Percentiles rank a stretch among this genome's conserved stretches.
Evolutionary conservation across 495 filamentous ascomycete species (phyloP).

Genomic region (Penicillium roqueforti): DNA sequence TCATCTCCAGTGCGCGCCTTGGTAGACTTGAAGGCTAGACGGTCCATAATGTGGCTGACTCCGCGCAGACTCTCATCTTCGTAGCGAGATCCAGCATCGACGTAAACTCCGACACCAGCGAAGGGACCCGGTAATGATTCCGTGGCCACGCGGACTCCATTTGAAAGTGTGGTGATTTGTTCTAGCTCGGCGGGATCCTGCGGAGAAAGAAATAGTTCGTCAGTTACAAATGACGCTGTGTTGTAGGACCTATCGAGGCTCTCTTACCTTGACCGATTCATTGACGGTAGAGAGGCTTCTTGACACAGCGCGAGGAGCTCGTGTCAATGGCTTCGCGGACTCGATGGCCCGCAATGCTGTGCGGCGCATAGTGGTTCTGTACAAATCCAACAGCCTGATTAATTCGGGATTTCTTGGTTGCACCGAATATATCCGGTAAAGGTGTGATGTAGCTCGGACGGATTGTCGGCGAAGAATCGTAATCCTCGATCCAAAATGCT

Average conservation of each 20-base stretch:
- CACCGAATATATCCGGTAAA: conserved; percentile 13
- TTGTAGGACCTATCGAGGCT: background rate
- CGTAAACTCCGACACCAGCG: conserved; percentile 90
- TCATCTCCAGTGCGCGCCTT: conserved; percentile 65
- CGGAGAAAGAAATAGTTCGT: conserved; percentile 10
- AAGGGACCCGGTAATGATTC: conserved; percentile 95
- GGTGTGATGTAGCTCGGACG: conserved; percentile 7
- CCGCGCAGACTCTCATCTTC: conserved; percentile 82
- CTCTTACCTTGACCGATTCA: conserved; percentile 39
- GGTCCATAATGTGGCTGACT: conserved; percentile 94
- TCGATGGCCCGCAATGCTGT: conserved; percentile 45
- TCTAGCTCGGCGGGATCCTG: conserved; percentile 89
- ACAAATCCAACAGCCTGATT: background rate
- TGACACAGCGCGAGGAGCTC: conserved; percentile 37
- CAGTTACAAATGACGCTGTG: background rate
- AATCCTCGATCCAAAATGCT: conserved; percentile 20
- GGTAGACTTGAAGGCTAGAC: conserved; percentile 95
- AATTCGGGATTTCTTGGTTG: conserved; percentile 6
- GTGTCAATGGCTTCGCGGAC: conserved; percentile 38
- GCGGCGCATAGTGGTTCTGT: conserved; percentile 37
- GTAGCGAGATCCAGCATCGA: conserved; percentile 94
- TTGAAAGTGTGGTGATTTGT: conserved; percentile 81
- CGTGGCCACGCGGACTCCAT: conserved; percentile 91
- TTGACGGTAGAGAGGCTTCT: conserved; percentile 42
- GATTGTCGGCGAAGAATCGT: conserved; percentile 24